Conservation (phyloP, 352 stramenopile genomes). For the Peronospora belbahrii region DNA sequence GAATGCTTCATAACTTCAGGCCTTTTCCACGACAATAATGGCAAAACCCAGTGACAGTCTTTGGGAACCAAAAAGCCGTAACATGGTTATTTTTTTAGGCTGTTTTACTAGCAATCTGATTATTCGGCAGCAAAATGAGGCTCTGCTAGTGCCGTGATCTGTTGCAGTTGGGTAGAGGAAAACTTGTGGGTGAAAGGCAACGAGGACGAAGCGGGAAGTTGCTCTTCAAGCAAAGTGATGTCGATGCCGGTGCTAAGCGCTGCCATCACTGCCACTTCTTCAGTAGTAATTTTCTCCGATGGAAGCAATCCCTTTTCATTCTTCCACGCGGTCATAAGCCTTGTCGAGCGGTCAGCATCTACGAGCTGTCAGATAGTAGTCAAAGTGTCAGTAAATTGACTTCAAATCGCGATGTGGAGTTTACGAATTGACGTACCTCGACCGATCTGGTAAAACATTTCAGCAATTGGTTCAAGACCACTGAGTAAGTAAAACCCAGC, state of each 20-base stretch:
- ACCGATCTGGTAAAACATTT: constrained; percentile 76
- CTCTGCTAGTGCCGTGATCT: constrained; percentile 21
- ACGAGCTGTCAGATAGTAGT: constrained; percentile 29
- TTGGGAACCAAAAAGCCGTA: neutral
- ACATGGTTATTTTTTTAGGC: neutral
- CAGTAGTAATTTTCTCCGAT: constrained; percentile 23
- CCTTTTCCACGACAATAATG: constrained; percentile 18
- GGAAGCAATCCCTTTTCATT: constrained; percentile 22
- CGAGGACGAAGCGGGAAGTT: constrained; percentile 32
- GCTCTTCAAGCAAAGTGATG: constrained; percentile 54
- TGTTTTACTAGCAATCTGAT: neutral
- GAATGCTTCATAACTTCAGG: constrained; percentile 19
- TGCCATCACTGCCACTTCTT: constrained; percentile 50
- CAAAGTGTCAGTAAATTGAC: neutral
- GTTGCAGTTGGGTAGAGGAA: constrained; percentile 32
- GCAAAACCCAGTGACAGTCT: too few species aligned
- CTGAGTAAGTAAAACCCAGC: constrained; percentile 71
- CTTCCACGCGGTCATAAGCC: constrained; percentile 32
- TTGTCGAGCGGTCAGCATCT: constrained; percentile 37
- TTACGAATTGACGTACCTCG: constrained; percentile 37
- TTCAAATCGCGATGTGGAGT: neutral
- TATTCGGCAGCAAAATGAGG: constrained; percentile 34
- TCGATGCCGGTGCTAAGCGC: constrained; percentile 48
- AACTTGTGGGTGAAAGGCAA: constrained; percentile 32
- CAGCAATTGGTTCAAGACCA: constrained; percentile 68